phyloP scores from a whole-genome alignment of 169 alveolate species.

The Plasmodium chabaudi region DNA sequence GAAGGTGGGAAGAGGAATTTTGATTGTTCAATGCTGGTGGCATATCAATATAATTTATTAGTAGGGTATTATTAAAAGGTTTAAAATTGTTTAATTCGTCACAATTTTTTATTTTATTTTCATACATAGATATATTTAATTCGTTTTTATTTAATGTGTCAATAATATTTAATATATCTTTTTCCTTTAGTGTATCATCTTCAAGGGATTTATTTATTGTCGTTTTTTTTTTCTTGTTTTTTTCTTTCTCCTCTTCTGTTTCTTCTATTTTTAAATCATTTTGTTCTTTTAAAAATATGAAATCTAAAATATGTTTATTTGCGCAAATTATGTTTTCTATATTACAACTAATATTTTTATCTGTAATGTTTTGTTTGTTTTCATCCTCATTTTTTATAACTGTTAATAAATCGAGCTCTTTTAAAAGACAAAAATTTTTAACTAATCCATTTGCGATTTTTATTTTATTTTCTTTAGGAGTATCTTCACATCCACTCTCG shows the following conservation, averaged over 20 bases:
- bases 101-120: constrained; percentile 37
- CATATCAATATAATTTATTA: constrained; percentile 36
- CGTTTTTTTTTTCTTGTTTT: neutral
- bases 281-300: constrained; percentile 48
- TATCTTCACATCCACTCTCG: constrained; percentile 39
- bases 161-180: constrained; percentile 34
- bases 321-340: constrained; percentile 47
- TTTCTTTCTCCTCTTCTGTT: constrained; percentile 1
- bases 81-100: constrained; percentile 34
- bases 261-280: constrained; percentile 20
- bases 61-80: constrained; percentile 12
- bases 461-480: constrained; percentile 39
- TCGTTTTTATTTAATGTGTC: constrained; percentile 36
- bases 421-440: constrained; percentile 68
- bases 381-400: constrained; percentile 41
- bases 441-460: constrained; percentile 57
- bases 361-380: neutral
- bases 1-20: neutral
- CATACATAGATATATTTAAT: constrained; percentile 40
- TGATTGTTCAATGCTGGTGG: constrained; percentile 8
- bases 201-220: neutral
- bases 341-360: constrained; percentile 14
- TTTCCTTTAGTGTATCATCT: constrained; percentile 36
- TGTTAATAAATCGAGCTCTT: constrained; percentile 62
- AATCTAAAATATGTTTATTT: constrained; percentile 36